Conservation (phyloP, 352 stramenopile species). For the Pythium pyrilobum region DNA sequence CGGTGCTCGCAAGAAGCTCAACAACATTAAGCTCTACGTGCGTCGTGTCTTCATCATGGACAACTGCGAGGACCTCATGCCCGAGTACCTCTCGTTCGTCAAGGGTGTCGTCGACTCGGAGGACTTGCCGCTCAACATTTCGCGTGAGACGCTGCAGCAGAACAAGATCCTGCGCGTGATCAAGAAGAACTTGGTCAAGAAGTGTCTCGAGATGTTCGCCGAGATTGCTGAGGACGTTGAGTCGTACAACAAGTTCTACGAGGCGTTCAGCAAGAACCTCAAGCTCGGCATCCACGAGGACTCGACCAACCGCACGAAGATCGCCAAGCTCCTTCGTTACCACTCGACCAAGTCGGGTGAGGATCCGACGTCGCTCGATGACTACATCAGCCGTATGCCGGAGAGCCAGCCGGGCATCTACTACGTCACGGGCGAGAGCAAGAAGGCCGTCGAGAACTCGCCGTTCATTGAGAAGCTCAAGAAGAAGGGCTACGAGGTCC, state of each 20-base stretch:
- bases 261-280: conserved; percentile 99
- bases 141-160: conserved; percentile 99
- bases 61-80: conserved; percentile 99
- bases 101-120: conserved; percentile 99
- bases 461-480: conserved; percentile 99
- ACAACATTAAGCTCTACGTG: conserved; percentile 99
- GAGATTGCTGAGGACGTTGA: conserved; percentile 97
- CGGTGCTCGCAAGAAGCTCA: conserved; percentile 98
- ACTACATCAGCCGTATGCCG: conserved; percentile 97
- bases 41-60: conserved; percentile 99
- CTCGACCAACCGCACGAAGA: conserved; percentile 98
- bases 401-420: conserved; percentile 98
- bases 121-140: conserved; percentile 99
- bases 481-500: conserved; percentile 99
- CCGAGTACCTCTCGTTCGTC: conserved; percentile 98
- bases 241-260: conserved; percentile 99
- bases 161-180: conserved; percentile 99
- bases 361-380: conserved; percentile 96
- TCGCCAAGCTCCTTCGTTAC: conserved; percentile 99
- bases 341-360: conserved; percentile 98
- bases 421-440: conserved; percentile 99
- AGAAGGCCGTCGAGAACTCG: conserved; percentile 98
- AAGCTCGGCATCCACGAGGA: conserved; percentile 99
- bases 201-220: conserved; percentile 99
- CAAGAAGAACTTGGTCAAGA: conserved; percentile 99